Conservation (phyloP, 2,329 filamentous ascomycete genomes). For the Sarocladiaceae sp. region DNA sequence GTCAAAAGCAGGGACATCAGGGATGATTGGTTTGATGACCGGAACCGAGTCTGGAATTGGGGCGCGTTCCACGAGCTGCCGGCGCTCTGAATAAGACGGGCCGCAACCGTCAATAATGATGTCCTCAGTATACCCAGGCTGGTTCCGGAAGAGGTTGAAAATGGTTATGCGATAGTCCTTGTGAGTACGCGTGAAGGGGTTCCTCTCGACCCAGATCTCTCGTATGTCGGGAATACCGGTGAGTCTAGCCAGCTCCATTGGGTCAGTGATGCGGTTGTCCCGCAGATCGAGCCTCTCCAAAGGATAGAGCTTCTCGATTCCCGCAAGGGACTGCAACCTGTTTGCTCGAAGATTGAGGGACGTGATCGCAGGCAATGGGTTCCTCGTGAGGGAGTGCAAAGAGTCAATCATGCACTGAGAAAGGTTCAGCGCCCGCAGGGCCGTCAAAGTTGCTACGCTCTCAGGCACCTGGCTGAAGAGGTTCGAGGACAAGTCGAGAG, state of each 20-base stretch:
- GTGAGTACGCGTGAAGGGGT: slow-evolving; percentile 87
- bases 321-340: slow-evolving; percentile 79
- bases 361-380: slow-evolving; percentile 87
- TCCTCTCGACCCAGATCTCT: slow-evolving; percentile 89
- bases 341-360: slow-evolving; percentile 90
- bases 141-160: slow-evolving; percentile 91
- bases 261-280: slow-evolving; percentile 88
- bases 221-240: slow-evolving; percentile 88
- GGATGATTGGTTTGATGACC: slow-evolving; percentile 65
- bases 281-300: slow-evolving; percentile 86
- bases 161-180: slow-evolving; percentile 81
- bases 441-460: slow-evolving; percentile 77
- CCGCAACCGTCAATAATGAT: slow-evolving; percentile 81
- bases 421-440: slow-evolving; percentile 86
- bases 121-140: slow-evolving; percentile 86
- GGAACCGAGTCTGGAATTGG: slow-evolving; percentile 73
- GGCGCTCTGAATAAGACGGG: slow-evolving; percentile 80
- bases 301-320: slow-evolving; percentile 83
- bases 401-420: slow-evolving; percentile 98
- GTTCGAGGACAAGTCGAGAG: slow-evolving; percentile 88
- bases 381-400: slow-evolving; percentile 78
- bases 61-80: slow-evolving; percentile 76
- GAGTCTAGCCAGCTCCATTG: slow-evolving; percentile 81
- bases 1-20: slow-evolving; percentile 59
- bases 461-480: slow-evolving; percentile 94